Base-by-base conservation (phyloP, 306 rosid species). In the Rosa multiflora region DNA sequence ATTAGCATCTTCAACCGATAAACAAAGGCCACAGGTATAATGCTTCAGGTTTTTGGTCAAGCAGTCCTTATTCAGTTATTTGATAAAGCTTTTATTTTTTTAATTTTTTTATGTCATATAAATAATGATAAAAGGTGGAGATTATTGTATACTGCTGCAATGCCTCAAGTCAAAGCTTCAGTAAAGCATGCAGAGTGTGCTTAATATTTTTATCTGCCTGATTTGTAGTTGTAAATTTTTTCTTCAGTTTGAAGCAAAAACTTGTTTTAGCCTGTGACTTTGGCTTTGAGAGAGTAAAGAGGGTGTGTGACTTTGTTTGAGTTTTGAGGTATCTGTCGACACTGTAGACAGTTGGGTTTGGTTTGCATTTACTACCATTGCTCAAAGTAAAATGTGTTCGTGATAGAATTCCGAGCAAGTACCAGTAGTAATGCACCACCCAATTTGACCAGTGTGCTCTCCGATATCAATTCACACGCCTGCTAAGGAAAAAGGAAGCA, bases 21-120 rank as follows among this genome's bases (percentile, higher is more conserved):
- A 75, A 70, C 56, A 29, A 9, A 44, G 83, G 56, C 83, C 86
- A 83, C 74, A 62, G 5, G 37, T 70, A 14, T 37, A 10, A 10
- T 15, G 73, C 43, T 20, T 69, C 73, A 42, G 12, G 32, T 69
- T 69, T 67, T 11, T 43, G 73, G 52, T 43, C 37, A 43, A 69
- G 35, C 52, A n/a, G 35, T 21, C 53, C 53, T 69, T 42, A 20
- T 32, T 32, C 37, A 32, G 37, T 32, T 32, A 32, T 43, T 69
- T n/a, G 73, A 39, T 12, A 13, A 32, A 32, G 18, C 5, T 9
- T 14, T 8, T 14, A 5, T 35, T 0, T 10, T 62, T 18, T 6
- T 55, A 8, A 21, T 3, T 21, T 23, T 23, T 63, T 62, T 63
- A 1, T 29, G 37, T 8, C 18, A 13, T 62, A 17, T 49, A 52